Conservation (phyloP, 768 basidiomycete species). For the Lactarius indigo region DNA sequence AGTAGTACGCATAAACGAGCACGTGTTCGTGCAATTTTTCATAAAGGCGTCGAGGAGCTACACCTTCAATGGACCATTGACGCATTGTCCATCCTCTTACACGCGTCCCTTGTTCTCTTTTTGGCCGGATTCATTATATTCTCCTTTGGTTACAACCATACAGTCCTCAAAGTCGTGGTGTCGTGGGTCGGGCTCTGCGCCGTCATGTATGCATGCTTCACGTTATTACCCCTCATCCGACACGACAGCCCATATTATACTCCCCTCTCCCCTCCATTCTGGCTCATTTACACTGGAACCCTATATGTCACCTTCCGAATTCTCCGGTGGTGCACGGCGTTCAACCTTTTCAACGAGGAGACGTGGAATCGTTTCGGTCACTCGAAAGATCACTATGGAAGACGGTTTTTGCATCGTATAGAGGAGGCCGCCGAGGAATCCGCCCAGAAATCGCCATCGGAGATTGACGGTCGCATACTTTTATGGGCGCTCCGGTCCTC, state of each 20-base stretch:
- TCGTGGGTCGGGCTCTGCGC: background rate
- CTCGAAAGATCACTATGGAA: background rate
- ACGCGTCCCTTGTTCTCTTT: conserved; percentile 16
- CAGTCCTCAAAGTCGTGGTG: background rate
- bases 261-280: background rate
- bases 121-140: conserved; percentile 9
- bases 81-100: conserved; percentile 7
- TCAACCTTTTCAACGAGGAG: background rate
- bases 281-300: background rate
- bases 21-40: background rate
- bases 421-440: background rate
- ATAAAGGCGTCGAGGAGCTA: background rate
- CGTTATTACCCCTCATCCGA: background rate
- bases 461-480: background rate
- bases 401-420: background rate
- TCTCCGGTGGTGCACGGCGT: background rate
- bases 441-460: background rate
- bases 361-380: background rate
- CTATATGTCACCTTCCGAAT: background rate
- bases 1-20: background rate
- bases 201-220: background rate
- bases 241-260: background rate
- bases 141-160: background rate
- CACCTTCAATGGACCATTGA: background rate
- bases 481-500: background rate